Base-by-base conservation (phyloP, 2,329 filamentous ascomycete species). In the Fusarium staphyleae region DNA sequence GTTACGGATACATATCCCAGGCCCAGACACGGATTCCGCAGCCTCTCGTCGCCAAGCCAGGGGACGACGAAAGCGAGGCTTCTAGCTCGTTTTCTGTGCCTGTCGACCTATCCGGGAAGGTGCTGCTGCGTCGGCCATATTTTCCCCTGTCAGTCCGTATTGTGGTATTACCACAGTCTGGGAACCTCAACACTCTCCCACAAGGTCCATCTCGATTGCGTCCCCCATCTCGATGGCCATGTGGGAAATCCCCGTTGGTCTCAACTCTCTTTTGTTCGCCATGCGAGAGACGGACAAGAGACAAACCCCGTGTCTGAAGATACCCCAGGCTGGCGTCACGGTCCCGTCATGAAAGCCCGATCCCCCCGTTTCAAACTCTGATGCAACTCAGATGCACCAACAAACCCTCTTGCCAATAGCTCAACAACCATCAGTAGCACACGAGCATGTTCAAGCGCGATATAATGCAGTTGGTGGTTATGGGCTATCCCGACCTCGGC, bases 401-500 rank as follows among this genome's bases (percentile, higher is more conserved):
- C 32, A n/a, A 33, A 28, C 13, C 14, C 11, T 36, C 29, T 41
- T 33, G 14, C 14, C n/a, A 33, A 26, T 19, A 37, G 30, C 35
- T 24, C 11, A 15, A 42, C 30, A 30, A 18, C 43, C 30, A 32
- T 15, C 33, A 42, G 24, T 8, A 24, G 9, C 5, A 24, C 19
- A 24, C 33, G 30, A 9, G 14, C 46, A 28, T 22, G 35, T 40
- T 18, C 15, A 11, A 26, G 22, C 22, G 22, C 22, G 22, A 24
- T 24, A 24, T 24, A 24, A 24, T 24, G 9, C 8, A 24, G 13
- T 22, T 22, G 24, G 19, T 39, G 40, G 18, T 33, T 40, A 16
- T 53, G 36, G 39, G 32, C 44, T 52, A 42, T 46, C 55, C 51
- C 59, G 44, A 50, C 47, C 30, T 52, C 19, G 49, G 54, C 43